Base-by-base conservation (phyloP, 768 basidiomycete genomes). In the Mycena rebaudengoi region DNA sequence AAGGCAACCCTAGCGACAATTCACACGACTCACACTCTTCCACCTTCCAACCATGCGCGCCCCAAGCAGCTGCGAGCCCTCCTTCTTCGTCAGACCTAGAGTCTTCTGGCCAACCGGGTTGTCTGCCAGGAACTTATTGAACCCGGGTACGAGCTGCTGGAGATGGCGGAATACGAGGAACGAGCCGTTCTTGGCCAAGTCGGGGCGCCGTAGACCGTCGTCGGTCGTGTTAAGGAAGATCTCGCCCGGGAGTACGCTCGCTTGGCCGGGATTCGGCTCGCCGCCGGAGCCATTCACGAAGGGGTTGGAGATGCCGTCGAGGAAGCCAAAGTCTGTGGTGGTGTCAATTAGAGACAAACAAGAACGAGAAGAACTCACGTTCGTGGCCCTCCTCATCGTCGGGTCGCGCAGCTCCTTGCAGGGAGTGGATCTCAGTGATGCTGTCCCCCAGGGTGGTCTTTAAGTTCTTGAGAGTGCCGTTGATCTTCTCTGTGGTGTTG, bases 151-250 rank as follows among this genome's bases (percentile, higher is more conserved):
- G 43, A 65, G 57, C 60, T 76, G 75, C 37, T 73, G 49, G 13
- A 78, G 65, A 32, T 78, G 70, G 46, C 74, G 63, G 60, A 72
- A 75, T 14, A 69, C 74, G 48, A 78, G 65, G 57, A 76, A 72
- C 0, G 73, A 70, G 2, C 74, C 75, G 25, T 75, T 69, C 55
- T 18, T 45, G 4, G 60, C 60, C 64, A 60, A 66, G 10, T 49
- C 2, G 14, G 60, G 58, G n/a, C 64, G 60, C 21, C 12, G 26
- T 21, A 48, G 8, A 33, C 60, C 58, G 28, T 73, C 68, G 14
- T 67, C 44, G 20, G 56, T 57, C 60, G 73, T 72, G 13, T 73
- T 73, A 1, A 70, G 66, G 26, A 62, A 39, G 33, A 69, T 54
- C 4, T 26, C 23, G n/a, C 62, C 60, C 7, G 70, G 29, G 18